Base-by-base conservation (phyloP, 495 filamentous ascomycete species). In the Aspergillus diversus region DNA sequence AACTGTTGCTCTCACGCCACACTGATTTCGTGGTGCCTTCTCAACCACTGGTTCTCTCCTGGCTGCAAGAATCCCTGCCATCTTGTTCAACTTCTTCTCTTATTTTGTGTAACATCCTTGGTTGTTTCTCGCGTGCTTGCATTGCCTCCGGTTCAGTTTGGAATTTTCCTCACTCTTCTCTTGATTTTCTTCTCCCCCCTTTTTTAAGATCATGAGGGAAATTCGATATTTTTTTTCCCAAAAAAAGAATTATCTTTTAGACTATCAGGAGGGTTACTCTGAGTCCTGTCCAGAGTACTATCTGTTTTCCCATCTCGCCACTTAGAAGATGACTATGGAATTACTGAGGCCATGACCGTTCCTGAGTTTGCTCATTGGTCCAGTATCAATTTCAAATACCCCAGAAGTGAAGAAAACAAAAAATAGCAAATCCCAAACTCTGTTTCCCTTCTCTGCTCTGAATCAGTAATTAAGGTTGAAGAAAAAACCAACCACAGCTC, bases 11-110 rank as follows among this genome's bases (percentile, higher is more conserved):
- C 63, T 17, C 62, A 60, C 63, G 63, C 65, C 69, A 65, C 73
- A 73, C 65, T 71, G 69, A 67, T 69, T 75, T 73, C 75, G 76
- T 79, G 76, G 76, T 77, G 68, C 60, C 5, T 55, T 79, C 73
- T 76, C 54, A 59, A 46, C 76, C 76, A 79, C 63, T 75, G 70
- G 66, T 72, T 75, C 54, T 48, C 50, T 55, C 61, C 65, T 50
- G 46, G 52, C 66, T 65, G 65, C 63, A 65, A 39, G 58, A 57
- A 71, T 68, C 69, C 69, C 69, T 71, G 69, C 58, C 65, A 63
- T 46, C 48, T 56, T 46, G 63, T 34, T 57, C 60, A 55, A 50
- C 52, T 63, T 66, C 60, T 65, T 65, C 63, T 66, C 60, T 50
- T 60, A 46, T 55, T 55, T 47, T 63, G 69, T 74, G 74, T 74